phyloP scores from a whole-genome alignment of 768 basidiomycete species.

The Mycena venus region DNA sequence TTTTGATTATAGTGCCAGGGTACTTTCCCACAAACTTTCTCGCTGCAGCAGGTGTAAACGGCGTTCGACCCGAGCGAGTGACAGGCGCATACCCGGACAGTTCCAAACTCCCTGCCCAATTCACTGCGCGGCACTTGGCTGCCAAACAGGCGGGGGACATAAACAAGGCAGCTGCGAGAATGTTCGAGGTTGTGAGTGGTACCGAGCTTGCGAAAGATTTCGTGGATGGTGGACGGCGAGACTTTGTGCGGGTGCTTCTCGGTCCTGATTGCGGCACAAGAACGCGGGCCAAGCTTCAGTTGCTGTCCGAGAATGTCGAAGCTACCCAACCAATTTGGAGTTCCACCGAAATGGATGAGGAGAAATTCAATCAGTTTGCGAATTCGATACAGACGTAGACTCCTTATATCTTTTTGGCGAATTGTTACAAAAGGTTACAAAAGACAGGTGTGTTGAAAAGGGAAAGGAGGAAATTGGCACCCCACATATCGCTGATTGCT shows the following conservation, averaged over 20 bases:
- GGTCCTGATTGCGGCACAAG: constrained; percentile 38
- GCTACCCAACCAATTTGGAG: constrained; percentile 39
- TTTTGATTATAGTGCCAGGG: constrained; percentile 41
- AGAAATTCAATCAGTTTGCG: constrained; percentile 23
- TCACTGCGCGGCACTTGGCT: background rate
- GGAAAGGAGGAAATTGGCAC: too few species aligned
- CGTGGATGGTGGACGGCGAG: constrained; percentile 27
- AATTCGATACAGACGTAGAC: constrained; percentile 12
- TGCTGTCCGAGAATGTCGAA: constrained; percentile 36
- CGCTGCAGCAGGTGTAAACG: constrained; percentile 5
- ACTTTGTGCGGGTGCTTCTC: constrained; percentile 38
- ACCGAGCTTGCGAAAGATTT: constrained; percentile 33
- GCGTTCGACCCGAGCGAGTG: background rate
- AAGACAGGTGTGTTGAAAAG: too few species aligned
- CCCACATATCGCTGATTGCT: too few species aligned
- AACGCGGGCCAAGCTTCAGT: constrained; percentile 33
- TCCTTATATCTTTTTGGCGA: too few species aligned
- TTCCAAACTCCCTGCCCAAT: constrained; percentile 31
- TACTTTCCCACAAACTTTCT: constrained; percentile 45
- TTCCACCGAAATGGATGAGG: constrained; percentile 39
- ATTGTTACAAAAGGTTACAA: too few species aligned
- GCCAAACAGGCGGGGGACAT: constrained; percentile 40
- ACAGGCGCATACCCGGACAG: constrained; percentile 33
- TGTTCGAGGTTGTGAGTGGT: constrained; percentile 40
- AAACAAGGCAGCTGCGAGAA: constrained; percentile 32